Evolutionary conservation across 768 basidiomycete species (phyloP), one percentile per base, ranked within the genome.

Genomic region (Boletus sensibilis): DNA sequence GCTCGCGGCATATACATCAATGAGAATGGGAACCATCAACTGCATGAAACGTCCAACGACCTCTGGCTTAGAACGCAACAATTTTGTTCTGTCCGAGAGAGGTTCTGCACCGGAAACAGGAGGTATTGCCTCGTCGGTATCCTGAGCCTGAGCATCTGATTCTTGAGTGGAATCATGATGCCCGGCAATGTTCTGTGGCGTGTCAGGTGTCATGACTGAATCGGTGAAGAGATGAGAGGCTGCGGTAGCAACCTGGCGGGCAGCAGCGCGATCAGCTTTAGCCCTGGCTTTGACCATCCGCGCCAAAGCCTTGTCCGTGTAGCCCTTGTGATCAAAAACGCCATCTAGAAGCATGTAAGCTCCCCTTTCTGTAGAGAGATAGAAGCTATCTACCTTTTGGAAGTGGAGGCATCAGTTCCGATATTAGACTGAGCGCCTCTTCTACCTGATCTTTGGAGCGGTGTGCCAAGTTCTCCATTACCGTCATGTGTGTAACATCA

Each of bases 1-100:
- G 69, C 93, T 97, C 31, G 97, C 96, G n/a, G 95, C 90, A 72
- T 98, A 98, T n/a, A 99, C 95, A 64, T 98, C 97, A 56, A 98
- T 87, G 53, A 99, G 81, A 53, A 97, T 93, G 1, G 97, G 97
- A 0, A 98, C 87, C 64, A 94, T 85, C 34, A 96, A 77, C 45
- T 85, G 83, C 82, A 95, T 91, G 72, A 94, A 98, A 16, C 86
- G 82, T 20, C 82, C 85, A 47, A 95, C 88, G 27, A 92, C 84
- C n/a, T 76, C 79, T 23, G 88, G 82, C 57, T 88, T 86, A 5
- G 83, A 84, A 52, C 88, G 84, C 42, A 95, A 73, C 44, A 97
- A 69, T 42, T 93, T 87, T 16, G 88, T 83, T 47, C 95, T 78
- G 64, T 88, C 87, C 6, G 68, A 72, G 2, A 59, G 58, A 38